Conservation (phyloP, 805 yeast genomes). For the Wickerhamiella brachini region DNA sequence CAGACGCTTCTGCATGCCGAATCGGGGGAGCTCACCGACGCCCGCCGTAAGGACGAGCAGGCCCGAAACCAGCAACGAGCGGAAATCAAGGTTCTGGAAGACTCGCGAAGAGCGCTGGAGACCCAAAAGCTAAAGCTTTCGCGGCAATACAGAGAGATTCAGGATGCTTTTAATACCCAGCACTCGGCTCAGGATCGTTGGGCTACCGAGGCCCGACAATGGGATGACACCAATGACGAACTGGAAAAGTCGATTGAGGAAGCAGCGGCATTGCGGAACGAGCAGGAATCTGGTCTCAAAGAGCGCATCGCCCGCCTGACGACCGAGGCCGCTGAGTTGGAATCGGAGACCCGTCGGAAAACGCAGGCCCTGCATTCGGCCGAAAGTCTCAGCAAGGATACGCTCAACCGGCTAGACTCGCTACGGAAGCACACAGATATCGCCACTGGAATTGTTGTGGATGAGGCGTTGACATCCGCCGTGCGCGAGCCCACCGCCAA, state of each 20-base stretch:
- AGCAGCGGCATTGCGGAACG: constrained; percentile 8
- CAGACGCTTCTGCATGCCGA: constrained; percentile 25
- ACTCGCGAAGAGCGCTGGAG: constrained; percentile 25
- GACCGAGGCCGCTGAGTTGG: not conserved
- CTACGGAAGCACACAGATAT: constrained; percentile 11
- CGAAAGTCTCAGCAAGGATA: not conserved
- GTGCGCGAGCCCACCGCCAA: constrained; percentile 8
- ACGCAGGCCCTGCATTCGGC: not conserved
- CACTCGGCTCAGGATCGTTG: constrained; percentile 10
- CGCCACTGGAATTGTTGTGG: constrained; percentile 11
- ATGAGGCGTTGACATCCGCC: constrained; percentile 7
- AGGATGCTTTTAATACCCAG: constrained; percentile 10
- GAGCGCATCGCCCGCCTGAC: not conserved
- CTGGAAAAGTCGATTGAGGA: constrained; percentile 4
- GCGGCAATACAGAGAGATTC: constrained; percentile 13
- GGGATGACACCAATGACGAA: constrained; percentile 3
- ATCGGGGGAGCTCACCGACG: constrained; percentile 19
- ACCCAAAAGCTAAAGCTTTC: constrained; percentile 23
- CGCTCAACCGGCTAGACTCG: constrained; percentile 5
- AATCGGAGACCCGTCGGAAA: not conserved
- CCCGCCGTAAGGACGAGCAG: constrained; percentile 21
- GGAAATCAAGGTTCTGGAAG: constrained; percentile 27
- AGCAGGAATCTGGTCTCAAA: constrained; percentile 13
- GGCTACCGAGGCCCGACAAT: constrained; percentile 13
- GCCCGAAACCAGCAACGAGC: constrained; percentile 23